A percentile compares a stretch with the other conserved stretches of the same genome.
Conservation (phyloP, 768 basidiomycete genomes). For the Chalciporus chontae region DNA sequence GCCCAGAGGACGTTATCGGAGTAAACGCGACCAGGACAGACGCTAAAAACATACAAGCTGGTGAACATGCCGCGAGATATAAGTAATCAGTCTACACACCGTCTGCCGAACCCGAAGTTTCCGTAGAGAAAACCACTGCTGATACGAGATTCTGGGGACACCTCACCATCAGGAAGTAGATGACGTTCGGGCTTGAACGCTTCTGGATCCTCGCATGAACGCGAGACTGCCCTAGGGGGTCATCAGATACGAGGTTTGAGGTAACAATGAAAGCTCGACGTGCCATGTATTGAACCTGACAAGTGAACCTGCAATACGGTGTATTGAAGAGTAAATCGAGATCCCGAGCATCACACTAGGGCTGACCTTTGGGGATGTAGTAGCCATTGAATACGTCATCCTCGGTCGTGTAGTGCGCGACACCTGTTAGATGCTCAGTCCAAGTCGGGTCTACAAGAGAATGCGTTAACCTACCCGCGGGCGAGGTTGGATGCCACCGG, state of each 20-base stretch:
- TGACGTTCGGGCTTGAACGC: not conserved
- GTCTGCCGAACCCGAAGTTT: conserved; percentile 3
- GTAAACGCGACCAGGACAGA: conserved; percentile 2
- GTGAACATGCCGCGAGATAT: not conserved
- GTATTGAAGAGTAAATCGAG: not conserved
- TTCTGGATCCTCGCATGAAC: not conserved
- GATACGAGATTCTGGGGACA: not conserved
- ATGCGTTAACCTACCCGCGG: not conserved
- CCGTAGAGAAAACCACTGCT: not conserved
- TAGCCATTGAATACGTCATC: conserved; percentile 4
- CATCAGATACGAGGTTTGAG: not conserved
- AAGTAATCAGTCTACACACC: not conserved
- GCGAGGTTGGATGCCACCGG: conserved; percentile 5
- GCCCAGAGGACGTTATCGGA: not conserved
- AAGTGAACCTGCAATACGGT: not conserved
- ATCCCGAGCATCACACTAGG: not conserved
- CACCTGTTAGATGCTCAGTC: not conserved
- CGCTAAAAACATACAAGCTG: not conserved
- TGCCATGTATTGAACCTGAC: conserved; percentile 3
- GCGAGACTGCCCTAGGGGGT: not conserved
- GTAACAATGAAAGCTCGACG: not conserved
- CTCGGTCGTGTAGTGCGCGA: conserved; percentile 4
- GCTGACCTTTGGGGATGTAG: not conserved
- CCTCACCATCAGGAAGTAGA: not conserved
- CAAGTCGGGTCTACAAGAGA: not conserved